Evolutionary conservation across 495 filamentous ascomycete genomes (phyloP), one percentile per base, ranked within the genome.

Genomic region (Lepidopterella palustris): DNA sequence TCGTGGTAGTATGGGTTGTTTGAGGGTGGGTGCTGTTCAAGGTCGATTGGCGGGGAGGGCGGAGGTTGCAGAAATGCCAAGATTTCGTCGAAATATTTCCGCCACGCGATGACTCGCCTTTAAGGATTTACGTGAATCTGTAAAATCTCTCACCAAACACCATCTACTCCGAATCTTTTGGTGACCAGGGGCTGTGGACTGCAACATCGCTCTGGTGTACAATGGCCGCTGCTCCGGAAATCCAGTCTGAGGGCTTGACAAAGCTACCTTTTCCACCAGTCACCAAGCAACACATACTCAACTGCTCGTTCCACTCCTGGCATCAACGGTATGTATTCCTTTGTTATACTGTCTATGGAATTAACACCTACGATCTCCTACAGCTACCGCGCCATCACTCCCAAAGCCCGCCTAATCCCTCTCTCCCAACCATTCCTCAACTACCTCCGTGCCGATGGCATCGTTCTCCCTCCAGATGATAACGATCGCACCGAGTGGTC

Each of bases 301-400:
- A 97, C 72, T 98, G 93, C 75, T 93, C 93, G 35, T 97, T 91
- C 72, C 87, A 95, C 72, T 81, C 80, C 59, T 98, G 93, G 93
- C 87, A 96, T 64, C 80, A 86, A 57, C 84, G 82, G 84, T 87
- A 67, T 54, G 81, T 78, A 60, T 45, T 58, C 15, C 49, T 23
- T 9, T 57, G 54, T 50, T 28, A 21, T 27, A 2, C 55, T 48
- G 15, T 25, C 31, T 49, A 15, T 3, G 4, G 15, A 49, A 21
- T 15, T 51, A 57, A 45, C 21, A 47, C 40, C 71, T 73, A 3
- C 13, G 13, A 5, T 32, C 18, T 54, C 4, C 18, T 49, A 5
- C 42, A 84, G 82, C 74, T 97, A 96, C 71, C 90, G 91, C 49
- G 72, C 82, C 6, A 77, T 88, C 25, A 87, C 88, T 11, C 91